Conservation (phyloP, 2,329 filamentous ascomycete species). For the Biscogniauxia marginata region DNA sequence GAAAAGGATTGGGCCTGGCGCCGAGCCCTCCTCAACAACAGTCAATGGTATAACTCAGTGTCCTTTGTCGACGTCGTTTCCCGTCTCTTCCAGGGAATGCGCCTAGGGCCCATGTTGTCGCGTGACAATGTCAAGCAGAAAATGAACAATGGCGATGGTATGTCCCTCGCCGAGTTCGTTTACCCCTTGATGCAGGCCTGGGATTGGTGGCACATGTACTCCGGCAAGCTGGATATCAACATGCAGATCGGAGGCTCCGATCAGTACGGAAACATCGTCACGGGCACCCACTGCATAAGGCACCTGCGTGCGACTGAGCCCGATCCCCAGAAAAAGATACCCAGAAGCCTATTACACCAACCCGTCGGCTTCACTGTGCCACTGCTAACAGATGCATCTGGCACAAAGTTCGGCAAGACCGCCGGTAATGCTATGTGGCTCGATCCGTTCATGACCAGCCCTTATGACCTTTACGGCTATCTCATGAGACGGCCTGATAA, state of each 20-base stretch:
- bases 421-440: slow-evolving; percentile 94
- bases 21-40: slow-evolving; percentile 75
- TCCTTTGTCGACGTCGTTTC: slow-evolving; percentile 73
- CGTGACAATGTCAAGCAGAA: slow-evolving; percentile 86
- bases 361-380: slow-evolving; percentile 90
- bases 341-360: slow-evolving; percentile 44
- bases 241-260: slow-evolving; percentile 94
- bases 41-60: slow-evolving; percentile 73
- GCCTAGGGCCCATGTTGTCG: slow-evolving; percentile 82
- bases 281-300: slow-evolving; percentile 84
- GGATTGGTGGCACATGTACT: slow-evolving; percentile 92
- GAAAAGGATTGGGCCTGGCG: slow-evolving; percentile 62
- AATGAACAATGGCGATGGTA: slow-evolving; percentile 81
- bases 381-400: slow-evolving; percentile 79
- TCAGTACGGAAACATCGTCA: slow-evolving; percentile 93
- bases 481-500: slow-evolving; percentile 80
- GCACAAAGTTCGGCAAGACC: slow-evolving; percentile 92
- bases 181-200: slow-evolving; percentile 94
- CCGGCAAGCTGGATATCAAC: slow-evolving; percentile 58
- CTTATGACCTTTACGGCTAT: slow-evolving; percentile 88
- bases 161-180: slow-evolving; percentile 90
- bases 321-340: slow-evolving; percentile 40
- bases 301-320: slow-evolving; percentile 62
- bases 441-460: slow-evolving; percentile 73
- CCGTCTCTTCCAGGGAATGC: slow-evolving; percentile 68